Evolutionary conservation across 2,329 filamentous ascomycete genomes (phyloP).

Genomic region (Botrytis squamosa): DNA sequence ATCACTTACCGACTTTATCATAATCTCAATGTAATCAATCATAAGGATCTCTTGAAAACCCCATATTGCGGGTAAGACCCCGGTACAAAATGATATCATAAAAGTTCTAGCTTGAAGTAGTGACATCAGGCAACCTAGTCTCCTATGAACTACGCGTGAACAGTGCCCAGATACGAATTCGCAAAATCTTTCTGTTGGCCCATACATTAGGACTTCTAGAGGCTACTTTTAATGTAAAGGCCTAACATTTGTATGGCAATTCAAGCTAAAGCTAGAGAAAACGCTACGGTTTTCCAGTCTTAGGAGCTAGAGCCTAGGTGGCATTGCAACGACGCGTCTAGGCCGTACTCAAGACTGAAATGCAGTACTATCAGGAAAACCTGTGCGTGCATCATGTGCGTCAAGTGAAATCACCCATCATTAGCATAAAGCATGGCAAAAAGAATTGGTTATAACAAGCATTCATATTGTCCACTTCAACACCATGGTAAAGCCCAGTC

Average conservation of each 20-base stretch:
- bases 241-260: background rate
- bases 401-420: background rate
- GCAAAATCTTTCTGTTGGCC: background rate
- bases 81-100: background rate
- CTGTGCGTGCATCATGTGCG: background rate
- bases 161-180: background rate
- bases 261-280: background rate
- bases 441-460: background rate
- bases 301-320: background rate
- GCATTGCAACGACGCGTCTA: background rate
- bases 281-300: background rate
- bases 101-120: background rate
- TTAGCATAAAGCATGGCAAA: background rate
- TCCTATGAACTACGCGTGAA: background rate
- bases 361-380: background rate
- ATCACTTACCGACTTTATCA: background rate
- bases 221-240: background rate
- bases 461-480: slow-evolving; percentile 16
- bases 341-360: background rate
- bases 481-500: slow-evolving; percentile 8
- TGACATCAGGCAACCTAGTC: background rate
- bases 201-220: background rate
- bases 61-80: background rate
- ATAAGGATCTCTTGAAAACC: background rate
- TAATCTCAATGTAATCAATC: background rate